Evolutionary conservation across 169 alveolate species (phyloP), one percentile per base, ranked within the genome.

Genomic region (Perkinsus chesapeaki): DNA sequence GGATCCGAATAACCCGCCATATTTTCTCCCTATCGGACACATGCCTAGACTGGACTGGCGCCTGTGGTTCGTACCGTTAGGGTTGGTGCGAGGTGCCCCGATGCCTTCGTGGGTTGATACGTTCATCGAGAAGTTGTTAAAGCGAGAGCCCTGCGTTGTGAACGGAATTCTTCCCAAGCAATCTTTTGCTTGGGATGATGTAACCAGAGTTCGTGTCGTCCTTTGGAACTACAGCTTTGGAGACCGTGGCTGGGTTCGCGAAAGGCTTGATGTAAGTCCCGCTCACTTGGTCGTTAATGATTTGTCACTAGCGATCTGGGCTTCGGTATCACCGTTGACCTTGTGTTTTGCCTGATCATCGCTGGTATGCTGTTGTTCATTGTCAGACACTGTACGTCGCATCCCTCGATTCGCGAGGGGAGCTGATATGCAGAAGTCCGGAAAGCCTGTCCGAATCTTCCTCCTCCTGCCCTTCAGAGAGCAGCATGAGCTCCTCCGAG

Each of bases 11-110:
- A 38, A 93, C 36, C 91, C 92, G 0, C 94, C 94, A 12, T 92
- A 91, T 31, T 93, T 93, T 92, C 91, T 93, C 34, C 39, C 82
- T 34, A 39, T 92, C 23, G 94, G 94, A 19, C 94, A 93, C 92
- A 47, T 93, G 92, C 94, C 94, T 31, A 92, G 94, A 20, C 91
- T 93, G 23, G 94, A 93, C 73, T 93, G 94, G 94, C 92, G 94
- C 3, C 93, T 93, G 38, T 93, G 94, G 94, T 93, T 91, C 82
- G 72, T 93, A 0, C 94, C 94, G 16, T 92, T 93, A 23, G 93
- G 94, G 27, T 93, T 93, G n/a, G 9, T 39, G 91, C 43, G 93
- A 34, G 91, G 91, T 0, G 82, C 82, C 31, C 82, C 82, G 31
- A 60, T 60, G 82, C 82, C 82, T 1, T 20, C 82, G 31, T 60